Base-by-base conservation (phyloP, 129 eudicot species). In the Pulicaria dysenterica region DNA sequence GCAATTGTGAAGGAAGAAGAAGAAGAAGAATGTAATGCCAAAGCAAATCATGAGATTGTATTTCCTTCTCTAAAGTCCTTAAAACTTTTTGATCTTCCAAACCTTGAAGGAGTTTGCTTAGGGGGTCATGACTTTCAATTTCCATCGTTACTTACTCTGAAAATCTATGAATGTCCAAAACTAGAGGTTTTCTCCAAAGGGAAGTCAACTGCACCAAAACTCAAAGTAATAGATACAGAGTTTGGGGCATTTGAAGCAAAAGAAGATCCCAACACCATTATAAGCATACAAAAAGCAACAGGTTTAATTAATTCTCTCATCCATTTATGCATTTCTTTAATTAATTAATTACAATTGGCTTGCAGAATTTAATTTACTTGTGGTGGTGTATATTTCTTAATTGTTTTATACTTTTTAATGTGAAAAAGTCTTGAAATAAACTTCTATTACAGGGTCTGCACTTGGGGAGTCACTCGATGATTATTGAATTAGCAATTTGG, bases 111-210 rank as follows among this genome's bases (percentile, higher is more conserved):
- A 13, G 13, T 60, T 38, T 60, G 10, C 10, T 38, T 60, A 15
- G 66, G 19, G 10, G 36, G 34, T 41, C 55, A 44, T 38, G 55
- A 10, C 11, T 45, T 47, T 67, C 2, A 6, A 49, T 67, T 46
- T 60, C 73, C 46, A 49, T 67, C 37, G 3, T 48, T 67, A 48
- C 9, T 48, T 36, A 37, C 59, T 31, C 8, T 67, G 47, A 9
- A 49, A 49, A 51, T 69, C 61, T 8, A 8, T 7, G 0, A 14
- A 1, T 69, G 73, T 51, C 47, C 60, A 15, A 7, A 49, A 7
- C 14, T 50, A 50, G 38, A 55, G n/a, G 61, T 68, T 68, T 68
- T 68, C 73, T 49, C 72, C 0, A 0, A 13, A 5, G 72, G 72
- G 5, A 42, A 24, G 9, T 66, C 41, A 9, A 13, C 57, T 31